A percentile compares a stretch with the other conserved stretches of the same genome.
Conservation (phyloP, 305 asterid species). For the Plantago lanceolata region DNA sequence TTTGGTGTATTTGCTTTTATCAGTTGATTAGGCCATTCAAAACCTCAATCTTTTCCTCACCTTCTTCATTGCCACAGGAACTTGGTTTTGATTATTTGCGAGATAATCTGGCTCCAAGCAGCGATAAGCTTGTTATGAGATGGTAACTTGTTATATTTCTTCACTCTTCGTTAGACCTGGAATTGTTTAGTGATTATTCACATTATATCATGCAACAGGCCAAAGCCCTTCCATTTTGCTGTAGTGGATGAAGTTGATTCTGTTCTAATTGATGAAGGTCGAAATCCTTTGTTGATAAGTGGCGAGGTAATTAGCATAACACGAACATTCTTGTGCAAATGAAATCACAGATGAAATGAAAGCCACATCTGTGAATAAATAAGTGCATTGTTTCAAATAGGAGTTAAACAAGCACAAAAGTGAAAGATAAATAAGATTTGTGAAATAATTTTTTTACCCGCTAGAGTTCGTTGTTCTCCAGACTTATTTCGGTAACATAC, state of each 20-base stretch:
- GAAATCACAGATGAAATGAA: neutral
- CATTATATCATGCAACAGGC: conserved; percentile 54
- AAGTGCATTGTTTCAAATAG: conserved; percentile 5
- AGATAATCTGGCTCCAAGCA: conserved; percentile 80
- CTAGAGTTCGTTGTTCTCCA: neutral
- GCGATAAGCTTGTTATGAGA: conserved; percentile 89
- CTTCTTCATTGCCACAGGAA: conserved; percentile 52
- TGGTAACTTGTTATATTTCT: conserved; percentile 43
- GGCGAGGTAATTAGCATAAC: conserved; percentile 73
- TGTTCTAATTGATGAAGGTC: conserved; percentile 96
- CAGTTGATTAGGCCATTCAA: conserved; percentile 21
- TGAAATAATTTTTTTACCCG: neutral
- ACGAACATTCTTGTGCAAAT: too few species aligned
- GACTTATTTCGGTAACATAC: conserved; percentile 7
- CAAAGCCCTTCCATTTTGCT: conserved; percentile 96
- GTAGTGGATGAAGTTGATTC: conserved; percentile 98
- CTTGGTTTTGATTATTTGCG: conserved; percentile 98
- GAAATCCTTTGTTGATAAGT: conserved; percentile 92
- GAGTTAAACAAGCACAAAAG: neutral
- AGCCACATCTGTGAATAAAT: conserved; percentile 1
- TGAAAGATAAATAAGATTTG: neutral
- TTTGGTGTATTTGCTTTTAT: conserved; percentile 4
- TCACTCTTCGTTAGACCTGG: conserved; percentile 13
- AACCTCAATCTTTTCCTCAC: conserved; percentile 13
- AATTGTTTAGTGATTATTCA: conserved; percentile 16